These are phyloP conservation scores for Agastache rugosa DNA, from an alignment of 257 asterid genomes.

Conservation along the genomic window DNA sequence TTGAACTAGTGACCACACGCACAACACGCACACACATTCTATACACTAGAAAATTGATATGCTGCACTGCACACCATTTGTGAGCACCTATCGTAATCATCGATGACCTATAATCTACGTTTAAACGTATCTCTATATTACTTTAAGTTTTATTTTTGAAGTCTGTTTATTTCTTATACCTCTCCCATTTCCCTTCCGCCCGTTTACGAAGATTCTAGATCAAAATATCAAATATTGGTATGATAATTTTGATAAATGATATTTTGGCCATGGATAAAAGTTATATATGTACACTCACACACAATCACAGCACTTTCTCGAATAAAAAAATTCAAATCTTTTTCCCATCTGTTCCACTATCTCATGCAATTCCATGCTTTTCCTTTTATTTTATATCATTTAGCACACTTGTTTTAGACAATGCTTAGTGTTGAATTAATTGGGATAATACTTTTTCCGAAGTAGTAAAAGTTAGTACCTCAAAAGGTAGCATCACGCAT, in stretches of 20 bases:
- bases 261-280: no score
- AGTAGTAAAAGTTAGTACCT: conserved; percentile 24
- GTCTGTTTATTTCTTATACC: no score
- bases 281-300: neutral
- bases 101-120: no score
- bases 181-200: no score
- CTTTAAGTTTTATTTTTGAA: no score
- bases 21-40: conserved; percentile 1
- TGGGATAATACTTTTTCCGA: conserved; percentile 26
- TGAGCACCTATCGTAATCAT: no score
- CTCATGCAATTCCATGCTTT: conserved; percentile 14
- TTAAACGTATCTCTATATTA: no score
- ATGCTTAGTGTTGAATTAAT: conserved; percentile 22
- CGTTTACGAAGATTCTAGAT: no score
- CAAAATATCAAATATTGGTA: no score
- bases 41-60: neutral
- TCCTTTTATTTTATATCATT: conserved; percentile 12
- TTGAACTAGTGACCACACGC: conserved; percentile 24
- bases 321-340: neutral
- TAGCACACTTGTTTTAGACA: conserved; percentile 16
- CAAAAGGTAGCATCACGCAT: conserved; percentile 23
- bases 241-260: no score
- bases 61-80: no score
- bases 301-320: conserved; percentile 13
- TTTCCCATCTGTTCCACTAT: conserved; percentile 28